Evolutionary conservation across 257 asterid species (phyloP).

Genomic region (Osmanthus fragrans): DNA sequence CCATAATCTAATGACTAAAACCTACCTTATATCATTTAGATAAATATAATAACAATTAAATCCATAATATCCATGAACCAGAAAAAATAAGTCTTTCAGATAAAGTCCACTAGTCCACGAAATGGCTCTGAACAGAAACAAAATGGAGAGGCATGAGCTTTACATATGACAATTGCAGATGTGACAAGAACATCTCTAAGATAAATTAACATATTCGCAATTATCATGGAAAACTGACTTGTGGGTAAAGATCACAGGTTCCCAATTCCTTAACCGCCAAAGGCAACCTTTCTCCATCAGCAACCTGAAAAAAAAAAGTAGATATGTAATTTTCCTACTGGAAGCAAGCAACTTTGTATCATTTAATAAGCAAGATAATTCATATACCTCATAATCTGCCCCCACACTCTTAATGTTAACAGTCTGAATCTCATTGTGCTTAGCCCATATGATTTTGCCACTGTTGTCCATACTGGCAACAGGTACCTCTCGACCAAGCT

Average conservation of each 20-base stretch:
- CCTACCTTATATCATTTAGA: not conserved
- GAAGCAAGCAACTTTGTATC: slow-evolving; percentile 9
- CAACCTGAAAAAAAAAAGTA: slow-evolving; percentile 50
- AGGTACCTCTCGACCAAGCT: slow-evolving; percentile 97
- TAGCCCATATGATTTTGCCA: slow-evolving; percentile 97
- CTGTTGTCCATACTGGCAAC: slow-evolving; percentile 95
- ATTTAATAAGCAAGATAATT: not conserved
- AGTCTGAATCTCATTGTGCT: slow-evolving; percentile 96
- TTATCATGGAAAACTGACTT: slow-evolving; percentile 49
- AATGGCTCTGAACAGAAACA: slow-evolving; percentile 9
- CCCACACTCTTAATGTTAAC: slow-evolving; percentile 94
- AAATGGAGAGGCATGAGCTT: slow-evolving; percentile 5
- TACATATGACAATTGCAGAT: not conserved
- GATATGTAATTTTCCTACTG: slow-evolving; percentile 11
- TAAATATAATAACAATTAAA: not conserved
- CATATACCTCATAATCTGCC: slow-evolving; percentile 74
- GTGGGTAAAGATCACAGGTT: slow-evolving; percentile 96
- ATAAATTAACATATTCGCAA: not conserved
- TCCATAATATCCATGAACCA: not conserved
- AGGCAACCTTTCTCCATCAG: slow-evolving; percentile 97
- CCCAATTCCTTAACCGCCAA: slow-evolving; percentile 96
- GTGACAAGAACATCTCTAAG: not conserved
- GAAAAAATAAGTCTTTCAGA: not conserved
- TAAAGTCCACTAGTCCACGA: not conserved
- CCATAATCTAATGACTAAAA: not conserved